phyloP scores from a whole-genome alignment of 2,329 filamentous ascomycete species.

The Diplodia sapinea region DNA sequence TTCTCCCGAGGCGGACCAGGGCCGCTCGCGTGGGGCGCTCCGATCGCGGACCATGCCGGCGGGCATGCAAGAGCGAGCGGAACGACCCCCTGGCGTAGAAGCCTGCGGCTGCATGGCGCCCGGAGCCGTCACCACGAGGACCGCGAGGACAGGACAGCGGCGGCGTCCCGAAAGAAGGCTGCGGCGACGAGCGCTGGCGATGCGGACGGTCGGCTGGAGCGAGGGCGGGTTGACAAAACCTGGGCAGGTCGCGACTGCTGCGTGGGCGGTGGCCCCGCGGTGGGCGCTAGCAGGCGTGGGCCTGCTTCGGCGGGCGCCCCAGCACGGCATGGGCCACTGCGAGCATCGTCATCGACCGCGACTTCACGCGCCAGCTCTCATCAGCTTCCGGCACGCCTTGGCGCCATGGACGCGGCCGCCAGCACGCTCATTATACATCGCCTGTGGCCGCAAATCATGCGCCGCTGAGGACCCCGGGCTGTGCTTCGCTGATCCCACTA shows the following conservation, averaged over 20 bases:
- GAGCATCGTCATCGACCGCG: conserved; percentile 26
- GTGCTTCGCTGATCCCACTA: conserved; percentile 19
- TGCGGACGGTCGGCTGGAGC: background rate
- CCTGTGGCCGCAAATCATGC: conserved; percentile 27
- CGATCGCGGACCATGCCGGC: conserved; percentile 12
- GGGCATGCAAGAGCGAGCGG: background rate
- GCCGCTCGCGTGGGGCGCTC: conserved; percentile 1
- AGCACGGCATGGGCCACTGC: conserved; percentile 20
- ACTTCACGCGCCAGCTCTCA: conserved; percentile 25
- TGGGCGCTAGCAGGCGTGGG: background rate
- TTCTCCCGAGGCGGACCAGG: background rate
- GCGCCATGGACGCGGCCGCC: conserved; percentile 20
- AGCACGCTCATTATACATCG: conserved; percentile 21
- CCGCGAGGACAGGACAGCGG: background rate
- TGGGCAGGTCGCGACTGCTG: too few species aligned
- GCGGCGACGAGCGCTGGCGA: background rate
- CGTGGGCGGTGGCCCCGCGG: background rate
- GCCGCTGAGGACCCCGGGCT: conserved; percentile 4
- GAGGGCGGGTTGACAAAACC: background rate
- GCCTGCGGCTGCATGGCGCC: background rate
- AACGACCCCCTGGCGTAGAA: background rate
- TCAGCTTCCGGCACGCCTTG: conserved; percentile 8
- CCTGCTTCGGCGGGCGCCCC: conserved; percentile 16
- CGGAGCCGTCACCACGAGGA: background rate
- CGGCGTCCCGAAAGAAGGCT: background rate